Evolutionary conservation across 345 rosid genomes (phyloP).

Genomic region (Moricandia arvensis): DNA sequence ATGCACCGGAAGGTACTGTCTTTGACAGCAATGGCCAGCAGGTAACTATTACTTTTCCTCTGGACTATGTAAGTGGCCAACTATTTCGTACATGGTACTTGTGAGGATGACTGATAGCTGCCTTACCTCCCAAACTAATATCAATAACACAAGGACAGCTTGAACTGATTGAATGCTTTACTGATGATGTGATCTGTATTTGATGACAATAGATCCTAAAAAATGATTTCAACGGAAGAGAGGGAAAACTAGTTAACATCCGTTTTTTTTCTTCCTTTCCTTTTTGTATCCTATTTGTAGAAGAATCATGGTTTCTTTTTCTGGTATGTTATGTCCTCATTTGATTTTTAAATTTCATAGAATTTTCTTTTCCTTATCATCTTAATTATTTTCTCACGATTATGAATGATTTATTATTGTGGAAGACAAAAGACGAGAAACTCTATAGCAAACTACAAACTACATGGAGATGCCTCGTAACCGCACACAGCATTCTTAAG

Average conservation of each 20-base stretch:
- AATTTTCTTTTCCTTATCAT: background rate
- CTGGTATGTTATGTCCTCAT: background rate
- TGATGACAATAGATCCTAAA: background rate
- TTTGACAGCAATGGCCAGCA: constrained; percentile 60
- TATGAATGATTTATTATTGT: background rate
- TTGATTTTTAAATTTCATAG: background rate
- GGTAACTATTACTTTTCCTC: constrained; percentile 43
- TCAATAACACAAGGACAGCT: background rate
- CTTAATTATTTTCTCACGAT: background rate
- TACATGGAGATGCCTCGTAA: background rate
- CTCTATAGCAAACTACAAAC: background rate
- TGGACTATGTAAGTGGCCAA: background rate
- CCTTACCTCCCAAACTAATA: background rate
- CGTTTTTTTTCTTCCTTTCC: background rate
- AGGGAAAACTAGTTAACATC: background rate
- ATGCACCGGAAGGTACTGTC: constrained; percentile 93
- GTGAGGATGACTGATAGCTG: background rate
- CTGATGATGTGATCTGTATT: too few relatives aligned
- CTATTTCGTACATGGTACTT: constrained; percentile 8
- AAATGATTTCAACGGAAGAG: background rate
- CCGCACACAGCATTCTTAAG: constrained; percentile 13
- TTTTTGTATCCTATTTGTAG: background rate
- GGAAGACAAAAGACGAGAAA: background rate
- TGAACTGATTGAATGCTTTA: background rate
- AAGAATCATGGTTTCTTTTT: background rate